Evolutionary conservation across 2,329 filamentous ascomycete species (phyloP).

Genomic region (Cytospora mali): DNA sequence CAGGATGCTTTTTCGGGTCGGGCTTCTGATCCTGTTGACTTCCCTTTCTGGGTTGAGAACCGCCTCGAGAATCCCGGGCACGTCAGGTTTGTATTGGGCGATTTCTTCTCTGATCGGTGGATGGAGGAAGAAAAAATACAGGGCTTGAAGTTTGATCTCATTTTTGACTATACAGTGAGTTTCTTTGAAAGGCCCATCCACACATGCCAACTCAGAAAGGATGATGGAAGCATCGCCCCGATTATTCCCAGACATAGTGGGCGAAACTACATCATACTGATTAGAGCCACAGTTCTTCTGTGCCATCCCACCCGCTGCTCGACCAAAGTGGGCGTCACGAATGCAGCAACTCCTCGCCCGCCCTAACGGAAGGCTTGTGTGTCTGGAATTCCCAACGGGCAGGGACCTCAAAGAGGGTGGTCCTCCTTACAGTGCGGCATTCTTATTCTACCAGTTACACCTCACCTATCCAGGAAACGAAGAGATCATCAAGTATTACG

Average conservation of each 20-base stretch:
- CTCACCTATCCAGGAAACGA: slow-evolving; percentile 70
- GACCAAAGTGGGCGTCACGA: slow-evolving; percentile 56
- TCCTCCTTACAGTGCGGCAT: slow-evolving; percentile 72
- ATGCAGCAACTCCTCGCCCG: slow-evolving; percentile 53
- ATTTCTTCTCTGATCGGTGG: slow-evolving; percentile 69
- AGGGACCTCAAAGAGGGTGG: slow-evolving; percentile 68
- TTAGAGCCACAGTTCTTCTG: slow-evolving; percentile 57
- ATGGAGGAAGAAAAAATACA: slow-evolving; percentile 39
- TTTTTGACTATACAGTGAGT: slow-evolving; percentile 65
- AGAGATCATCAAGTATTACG: slow-evolving; percentile 59
- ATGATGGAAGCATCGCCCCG: neutral
- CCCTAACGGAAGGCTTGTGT: slow-evolving; percentile 54
- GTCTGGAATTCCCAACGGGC: slow-evolving; percentile 77
- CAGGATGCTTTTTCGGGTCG: neutral
- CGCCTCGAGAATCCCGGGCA: slow-evolving; percentile 43
- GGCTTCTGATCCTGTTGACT: neutral
- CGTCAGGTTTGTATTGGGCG: slow-evolving; percentile 60
- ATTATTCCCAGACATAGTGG: neutral
- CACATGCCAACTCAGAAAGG: neutral
- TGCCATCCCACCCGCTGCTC: slow-evolving; percentile 57
- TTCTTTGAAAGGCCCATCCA: neutral
- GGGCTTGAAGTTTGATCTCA: slow-evolving; percentile 62
- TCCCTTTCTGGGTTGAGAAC: slow-evolving; percentile 9
- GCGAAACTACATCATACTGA: neutral
- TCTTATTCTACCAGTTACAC: slow-evolving; percentile 72